Evolutionary conservation across 495 filamentous ascomycete genomes (phyloP).

Genomic region (Penicillium herquei): DNA sequence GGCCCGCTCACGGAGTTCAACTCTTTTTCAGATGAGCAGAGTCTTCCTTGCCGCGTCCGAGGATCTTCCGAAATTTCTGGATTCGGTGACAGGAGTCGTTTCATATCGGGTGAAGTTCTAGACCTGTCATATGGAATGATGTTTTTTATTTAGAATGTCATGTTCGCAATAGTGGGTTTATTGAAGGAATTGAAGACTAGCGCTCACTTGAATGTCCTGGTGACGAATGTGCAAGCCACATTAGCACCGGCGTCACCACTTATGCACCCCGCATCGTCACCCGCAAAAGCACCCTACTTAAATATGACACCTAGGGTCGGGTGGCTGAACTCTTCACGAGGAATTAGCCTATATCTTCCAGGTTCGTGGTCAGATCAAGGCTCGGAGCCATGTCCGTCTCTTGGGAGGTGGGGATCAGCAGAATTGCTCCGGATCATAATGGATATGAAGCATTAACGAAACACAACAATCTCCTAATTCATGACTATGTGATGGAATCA

Average conservation of each 20-base stretch:
- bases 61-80: background rate
- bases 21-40: background rate
- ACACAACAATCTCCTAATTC: too few relatives aligned
- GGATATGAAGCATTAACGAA: too few relatives aligned
- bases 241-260: background rate
- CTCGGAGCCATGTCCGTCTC: too few relatives aligned
- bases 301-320: too few relatives aligned
- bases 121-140: background rate
- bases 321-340: too few relatives aligned
- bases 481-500: too few relatives aligned
- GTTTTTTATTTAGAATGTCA: background rate
- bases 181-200: background rate
- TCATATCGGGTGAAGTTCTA: background rate
- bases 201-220: background rate
- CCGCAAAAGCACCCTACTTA: too few relatives aligned
- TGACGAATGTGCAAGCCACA: conserved; percentile 1
- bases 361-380: too few relatives aligned
- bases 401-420: too few relatives aligned
- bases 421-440: too few relatives aligned
- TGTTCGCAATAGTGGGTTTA: background rate
- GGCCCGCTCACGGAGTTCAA: background rate
- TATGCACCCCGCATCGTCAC: too few relatives aligned
- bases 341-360: too few relatives aligned
- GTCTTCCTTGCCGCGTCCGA: background rate
- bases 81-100: background rate